Evolutionary conservation across 768 basidiomycete species (phyloP).

Genomic region (Tylopilus sp.): DNA sequence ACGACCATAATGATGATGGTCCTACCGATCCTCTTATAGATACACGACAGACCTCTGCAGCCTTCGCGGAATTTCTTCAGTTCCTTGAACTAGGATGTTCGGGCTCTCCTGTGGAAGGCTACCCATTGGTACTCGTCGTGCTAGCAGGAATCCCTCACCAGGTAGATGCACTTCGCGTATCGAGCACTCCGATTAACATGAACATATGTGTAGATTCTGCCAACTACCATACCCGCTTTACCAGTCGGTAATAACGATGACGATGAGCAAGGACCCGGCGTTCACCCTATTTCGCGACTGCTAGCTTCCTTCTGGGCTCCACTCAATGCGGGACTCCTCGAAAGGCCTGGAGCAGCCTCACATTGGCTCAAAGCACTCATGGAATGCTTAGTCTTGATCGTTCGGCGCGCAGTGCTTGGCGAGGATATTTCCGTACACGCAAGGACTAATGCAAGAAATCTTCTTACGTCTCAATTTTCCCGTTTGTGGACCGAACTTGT

Average conservation of each 20-base stretch:
- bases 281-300: conserved; percentile 43
- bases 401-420: conserved; percentile 26
- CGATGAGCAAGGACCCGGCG: neutral
- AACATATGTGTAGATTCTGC: conserved; percentile 17
- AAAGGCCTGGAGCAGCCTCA: conserved; percentile 27
- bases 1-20: conserved; percentile 35
- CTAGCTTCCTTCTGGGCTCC: conserved; percentile 85
- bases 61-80: conserved; percentile 70
- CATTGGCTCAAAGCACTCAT: conserved; percentile 68
- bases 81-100: conserved; percentile 80
- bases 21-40: neutral
- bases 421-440: conserved; percentile 5
- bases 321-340: conserved; percentile 42
- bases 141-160: conserved; percentile 74
- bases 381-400: conserved; percentile 65
- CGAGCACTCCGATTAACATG: neutral
- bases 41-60: conserved; percentile 29
- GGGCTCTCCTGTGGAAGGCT: conserved; percentile 75
- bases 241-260: neutral
- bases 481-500: conserved; percentile 49
- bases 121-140: conserved; percentile 77
- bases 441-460: conserved; percentile 3
- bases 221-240: conserved; percentile 3
- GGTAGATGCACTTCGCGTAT: conserved; percentile 37
- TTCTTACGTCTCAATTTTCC: conserved; percentile 46